Conservation (phyloP, 371 early-diverging fungal genomes). For the Rhizomucor pusillus region DNA sequence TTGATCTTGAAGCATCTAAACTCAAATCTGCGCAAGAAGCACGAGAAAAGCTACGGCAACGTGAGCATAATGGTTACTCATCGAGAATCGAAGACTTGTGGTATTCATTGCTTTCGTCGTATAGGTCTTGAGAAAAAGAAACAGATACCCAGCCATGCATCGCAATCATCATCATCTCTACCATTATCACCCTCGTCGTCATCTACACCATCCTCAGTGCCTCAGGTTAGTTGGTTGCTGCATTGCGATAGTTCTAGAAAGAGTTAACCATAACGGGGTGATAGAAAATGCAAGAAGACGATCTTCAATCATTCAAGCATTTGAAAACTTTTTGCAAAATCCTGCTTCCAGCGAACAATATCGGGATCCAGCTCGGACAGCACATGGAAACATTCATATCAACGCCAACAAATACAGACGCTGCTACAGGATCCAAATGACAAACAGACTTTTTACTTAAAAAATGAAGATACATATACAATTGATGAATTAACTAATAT, state of each 20-base stretch:
- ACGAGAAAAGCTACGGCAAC: no score
- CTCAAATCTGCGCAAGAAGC: not conserved
- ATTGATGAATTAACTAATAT: not conserved
- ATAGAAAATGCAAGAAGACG: not conserved
- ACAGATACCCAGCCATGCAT: no score
- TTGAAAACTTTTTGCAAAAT: slow-evolving; percentile 6
- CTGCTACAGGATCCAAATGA: not conserved
- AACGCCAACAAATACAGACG: not conserved
- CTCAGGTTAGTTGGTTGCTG: no score
- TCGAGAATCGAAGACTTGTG: no score
- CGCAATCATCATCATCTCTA: no score
- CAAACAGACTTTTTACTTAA: not conserved
- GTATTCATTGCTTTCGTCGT: no score
- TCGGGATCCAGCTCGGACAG: not conserved
- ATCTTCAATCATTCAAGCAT: slow-evolving; percentile 3
- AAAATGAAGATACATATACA: not conserved
- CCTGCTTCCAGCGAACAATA: slow-evolving; percentile 3
- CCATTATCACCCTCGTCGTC: no score
- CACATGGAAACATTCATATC: not conserved
- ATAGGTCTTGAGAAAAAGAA: no score
- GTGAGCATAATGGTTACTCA: no score
- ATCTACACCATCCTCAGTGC: no score
- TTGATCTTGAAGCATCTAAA: not conserved
- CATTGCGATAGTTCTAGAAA: no score
- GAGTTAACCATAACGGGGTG: not conserved